Conservation (phyloP, 1,284 basidiomycete genomes). For the Schizophyllum amplum region DNA sequence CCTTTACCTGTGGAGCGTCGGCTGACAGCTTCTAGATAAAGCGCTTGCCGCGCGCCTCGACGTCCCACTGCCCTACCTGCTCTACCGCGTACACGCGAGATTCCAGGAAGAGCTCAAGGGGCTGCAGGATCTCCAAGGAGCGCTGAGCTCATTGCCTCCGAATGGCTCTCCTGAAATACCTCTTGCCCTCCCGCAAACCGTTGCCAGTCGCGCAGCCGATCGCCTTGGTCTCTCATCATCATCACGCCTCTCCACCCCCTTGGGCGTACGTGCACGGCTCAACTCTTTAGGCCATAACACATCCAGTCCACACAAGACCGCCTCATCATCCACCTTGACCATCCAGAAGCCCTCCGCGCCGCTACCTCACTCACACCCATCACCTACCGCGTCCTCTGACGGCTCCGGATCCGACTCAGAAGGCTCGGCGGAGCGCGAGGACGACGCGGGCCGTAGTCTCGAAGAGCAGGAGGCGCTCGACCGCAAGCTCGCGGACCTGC, state of each 20-base stretch:
- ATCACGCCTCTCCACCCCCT: constrained; percentile 36
- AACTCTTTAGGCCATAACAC: constrained; percentile 53
- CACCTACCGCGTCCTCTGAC: too few species aligned
- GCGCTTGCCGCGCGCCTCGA: constrained; percentile 68
- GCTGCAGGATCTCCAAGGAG: constrained; percentile 58
- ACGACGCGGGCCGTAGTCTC: constrained; percentile 53
- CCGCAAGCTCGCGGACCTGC: constrained; percentile 55
- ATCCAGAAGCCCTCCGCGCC: constrained; percentile 28
- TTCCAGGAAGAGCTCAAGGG: constrained; percentile 77
- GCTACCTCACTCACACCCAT: background rate
- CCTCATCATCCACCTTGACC: constrained; percentile 62
- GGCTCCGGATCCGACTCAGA: constrained; percentile 39
- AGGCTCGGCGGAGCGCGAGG: constrained; percentile 53
- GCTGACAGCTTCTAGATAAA: constrained; percentile 48
- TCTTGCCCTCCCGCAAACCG: constrained; percentile 21
- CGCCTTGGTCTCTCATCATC: constrained; percentile 28
- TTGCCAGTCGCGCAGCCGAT: constrained; percentile 21
- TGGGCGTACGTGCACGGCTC: constrained; percentile 59
- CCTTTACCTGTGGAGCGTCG: background rate
- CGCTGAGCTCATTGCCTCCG: constrained; percentile 32
- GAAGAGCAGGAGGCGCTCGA: constrained; percentile 63
- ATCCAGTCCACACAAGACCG: constrained; percentile 40
- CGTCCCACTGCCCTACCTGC: constrained; percentile 72
- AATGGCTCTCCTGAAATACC: constrained; percentile 21
- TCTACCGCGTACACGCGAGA: constrained; percentile 70